Percentiles rank a stretch among this genome's conserved stretches.
phyloP scores from a whole-genome alignment of 2,329 filamentous ascomycete species.

The Cladosporium sphaerospermum region DNA sequence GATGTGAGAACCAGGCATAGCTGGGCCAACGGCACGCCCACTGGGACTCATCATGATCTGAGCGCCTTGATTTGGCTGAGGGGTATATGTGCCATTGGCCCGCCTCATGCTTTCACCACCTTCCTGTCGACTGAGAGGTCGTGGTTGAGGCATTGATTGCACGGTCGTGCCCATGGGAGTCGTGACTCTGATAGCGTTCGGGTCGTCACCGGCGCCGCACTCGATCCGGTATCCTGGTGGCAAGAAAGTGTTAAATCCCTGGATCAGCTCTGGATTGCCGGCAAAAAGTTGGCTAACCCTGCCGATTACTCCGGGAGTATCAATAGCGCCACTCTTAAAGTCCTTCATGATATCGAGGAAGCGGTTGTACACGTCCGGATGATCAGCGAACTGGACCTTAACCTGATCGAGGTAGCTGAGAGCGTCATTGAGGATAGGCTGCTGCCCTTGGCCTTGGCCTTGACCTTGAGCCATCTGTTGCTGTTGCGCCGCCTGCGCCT shows the following conservation, averaged over 20 bases:
- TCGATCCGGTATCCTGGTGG: slow-evolving; percentile 94
- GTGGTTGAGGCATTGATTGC: slow-evolving; percentile 64
- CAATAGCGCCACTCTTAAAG: slow-evolving; percentile 97
- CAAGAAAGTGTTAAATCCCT: slow-evolving; percentile 97
- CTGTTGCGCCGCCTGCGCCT: slow-evolving; percentile 24
- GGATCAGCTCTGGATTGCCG: slow-evolving; percentile 79
- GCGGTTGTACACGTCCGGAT: slow-evolving; percentile 93
- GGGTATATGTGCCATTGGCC: slow-evolving; percentile 35
- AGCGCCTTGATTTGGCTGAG: slow-evolving; percentile 31
- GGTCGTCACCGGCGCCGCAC: slow-evolving; percentile 87
- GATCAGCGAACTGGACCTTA: slow-evolving; percentile 94
- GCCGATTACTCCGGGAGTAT: slow-evolving; percentile 95
- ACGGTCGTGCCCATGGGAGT: slow-evolving; percentile 97
- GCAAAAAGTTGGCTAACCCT: slow-evolving; percentile 93
- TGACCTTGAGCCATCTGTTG: slow-evolving; percentile 19
- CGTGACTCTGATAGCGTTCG: slow-evolving; percentile 92
- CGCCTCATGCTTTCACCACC: slow-evolving; percentile 19
- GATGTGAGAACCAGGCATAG: slow-evolving; percentile 26
- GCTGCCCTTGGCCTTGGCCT: slow-evolving; percentile 66
- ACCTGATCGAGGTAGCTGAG: slow-evolving; percentile 97
- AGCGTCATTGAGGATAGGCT: slow-evolving; percentile 79
- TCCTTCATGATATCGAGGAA: slow-evolving; percentile 99
- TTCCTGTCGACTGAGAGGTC: slow-evolving; percentile 34
- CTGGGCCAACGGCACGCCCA: slow-evolving; percentile 37
- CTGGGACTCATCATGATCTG: slow-evolving; percentile 40